These are phyloP conservation scores for Nigrospora oryzae DNA, from an alignment of 2,329 filamentous ascomycete species.

Conservation along the genomic window DNA sequence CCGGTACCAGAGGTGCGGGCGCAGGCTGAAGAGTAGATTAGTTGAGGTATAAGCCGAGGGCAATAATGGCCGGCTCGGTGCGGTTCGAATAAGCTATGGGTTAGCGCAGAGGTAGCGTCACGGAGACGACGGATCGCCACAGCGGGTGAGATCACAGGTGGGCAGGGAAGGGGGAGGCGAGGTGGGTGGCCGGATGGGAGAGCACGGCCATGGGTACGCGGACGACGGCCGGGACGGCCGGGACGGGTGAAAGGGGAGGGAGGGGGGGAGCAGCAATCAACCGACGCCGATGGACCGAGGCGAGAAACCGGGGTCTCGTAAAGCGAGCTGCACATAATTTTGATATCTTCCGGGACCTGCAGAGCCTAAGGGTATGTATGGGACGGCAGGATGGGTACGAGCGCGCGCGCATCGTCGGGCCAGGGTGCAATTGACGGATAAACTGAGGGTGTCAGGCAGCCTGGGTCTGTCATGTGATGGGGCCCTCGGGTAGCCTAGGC, in stretches of 20 bases:
- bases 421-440: constrained; percentile 18
- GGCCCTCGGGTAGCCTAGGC: constrained; percentile 12
- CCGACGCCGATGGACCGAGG: constrained; percentile 2
- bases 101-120: neutral
- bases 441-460: constrained; percentile 7
- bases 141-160: neutral
- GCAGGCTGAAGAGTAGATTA: too few relatives aligned
- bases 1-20: too few relatives aligned
- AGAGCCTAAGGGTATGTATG: too few relatives aligned
- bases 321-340: too few relatives aligned
- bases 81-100: neutral
- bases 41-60: too few relatives aligned
- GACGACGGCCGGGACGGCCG: constrained; percentile 1
- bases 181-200: neutral
- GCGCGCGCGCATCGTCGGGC: too few relatives aligned
- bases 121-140: neutral
- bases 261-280: neutral
- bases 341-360: too few relatives aligned
- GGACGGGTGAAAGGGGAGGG: neutral
- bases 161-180: too few relatives aligned
- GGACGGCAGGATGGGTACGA: too few relatives aligned
- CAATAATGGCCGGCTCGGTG: neutral
- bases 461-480: neutral
- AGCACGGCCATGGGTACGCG: neutral
- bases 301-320: too few relatives aligned